phyloP scores from a whole-genome alignment of 257 asterid species.

The Cynanchum wilfordii region DNA sequence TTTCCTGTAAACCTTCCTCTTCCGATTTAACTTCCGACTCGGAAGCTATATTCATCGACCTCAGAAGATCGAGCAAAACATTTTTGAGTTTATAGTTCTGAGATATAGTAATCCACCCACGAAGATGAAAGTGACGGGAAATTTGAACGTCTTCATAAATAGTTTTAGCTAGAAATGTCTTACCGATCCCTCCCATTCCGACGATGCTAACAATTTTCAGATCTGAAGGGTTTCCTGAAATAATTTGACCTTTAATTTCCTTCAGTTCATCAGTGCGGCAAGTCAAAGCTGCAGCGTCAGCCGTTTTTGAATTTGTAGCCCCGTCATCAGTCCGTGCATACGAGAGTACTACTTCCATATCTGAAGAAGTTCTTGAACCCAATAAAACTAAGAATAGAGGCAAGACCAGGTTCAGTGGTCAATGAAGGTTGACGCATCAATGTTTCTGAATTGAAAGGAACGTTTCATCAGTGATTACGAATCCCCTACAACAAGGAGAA shows the following conservation, averaged over 20 bases:
- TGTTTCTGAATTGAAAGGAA: too few species aligned
- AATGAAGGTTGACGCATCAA: too few species aligned
- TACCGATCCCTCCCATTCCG: background rate
- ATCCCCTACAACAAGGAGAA: too few species aligned
- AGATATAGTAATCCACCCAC: background rate
- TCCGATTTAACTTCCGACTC: too few species aligned
- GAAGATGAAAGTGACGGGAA: background rate
- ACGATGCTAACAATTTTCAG: background rate
- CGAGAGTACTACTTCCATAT: too few species aligned
- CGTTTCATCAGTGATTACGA: too few species aligned
- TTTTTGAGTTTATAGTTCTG: background rate
- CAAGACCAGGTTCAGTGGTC: too few species aligned
- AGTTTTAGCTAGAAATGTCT: background rate
- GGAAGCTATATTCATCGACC: background rate
- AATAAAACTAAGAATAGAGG: too few species aligned
- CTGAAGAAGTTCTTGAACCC: too few species aligned
- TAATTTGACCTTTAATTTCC: background rate
- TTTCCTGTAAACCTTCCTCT: background rate
- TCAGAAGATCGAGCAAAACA: background rate
- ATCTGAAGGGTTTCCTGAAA: background rate
- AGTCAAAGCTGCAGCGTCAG: background rate
- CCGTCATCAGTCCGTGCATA: too few species aligned
- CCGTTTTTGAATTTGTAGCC: too few species aligned
- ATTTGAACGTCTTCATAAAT: background rate
- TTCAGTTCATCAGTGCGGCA: background rate